These are phyloP conservation scores for Yamadazyma diospyri DNA, from an alignment of 1,139 yeast genomes.

Conservation along the genomic window DNA sequence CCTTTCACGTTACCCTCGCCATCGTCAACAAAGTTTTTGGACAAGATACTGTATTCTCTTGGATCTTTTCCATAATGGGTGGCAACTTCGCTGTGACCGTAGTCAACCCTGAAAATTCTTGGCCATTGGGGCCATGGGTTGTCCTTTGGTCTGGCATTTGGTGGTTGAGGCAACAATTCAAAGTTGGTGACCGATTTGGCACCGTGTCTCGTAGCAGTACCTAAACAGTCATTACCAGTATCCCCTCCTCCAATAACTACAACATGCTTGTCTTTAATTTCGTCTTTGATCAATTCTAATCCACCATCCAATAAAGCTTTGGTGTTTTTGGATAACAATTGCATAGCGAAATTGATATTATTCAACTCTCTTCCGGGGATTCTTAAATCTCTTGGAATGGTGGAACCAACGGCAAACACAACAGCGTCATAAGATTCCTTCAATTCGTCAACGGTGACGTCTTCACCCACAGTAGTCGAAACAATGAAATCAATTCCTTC, in stretches of 20 bases:
- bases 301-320: conserved; percentile 82
- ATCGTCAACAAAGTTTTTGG: conserved; percentile 93
- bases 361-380: conserved; percentile 91
- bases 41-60: conserved; percentile 90
- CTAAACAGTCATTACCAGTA: conserved; percentile 98
- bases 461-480: conserved; percentile 81
- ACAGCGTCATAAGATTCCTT: conserved; percentile 72
- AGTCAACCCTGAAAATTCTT: conserved; percentile 93
- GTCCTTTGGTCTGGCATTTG: conserved; percentile 81
- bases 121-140: conserved; percentile 99
- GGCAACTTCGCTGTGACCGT: conserved; percentile 94
- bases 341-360: conserved; percentile 94
- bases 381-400: conserved; percentile 91
- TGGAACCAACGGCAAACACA: conserved; percentile 90
- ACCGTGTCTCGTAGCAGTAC: conserved; percentile 96
- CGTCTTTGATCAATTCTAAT: conserved; percentile 69
- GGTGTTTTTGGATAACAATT: conserved; percentile 83
- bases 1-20: conserved; percentile 93
- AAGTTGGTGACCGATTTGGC: conserved; percentile 95
- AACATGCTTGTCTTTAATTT: conserved; percentile 81
- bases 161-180: conserved; percentile 92
- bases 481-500: conserved; percentile 84
- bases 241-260: conserved; percentile 99
- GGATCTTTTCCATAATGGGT: conserved; percentile 97
- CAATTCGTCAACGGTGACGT: conserved; percentile 66